These are phyloP conservation scores for Circinella minor DNA, from an alignment of 371 early-diverging fungal genomes.

Conservation along the genomic window DNA sequence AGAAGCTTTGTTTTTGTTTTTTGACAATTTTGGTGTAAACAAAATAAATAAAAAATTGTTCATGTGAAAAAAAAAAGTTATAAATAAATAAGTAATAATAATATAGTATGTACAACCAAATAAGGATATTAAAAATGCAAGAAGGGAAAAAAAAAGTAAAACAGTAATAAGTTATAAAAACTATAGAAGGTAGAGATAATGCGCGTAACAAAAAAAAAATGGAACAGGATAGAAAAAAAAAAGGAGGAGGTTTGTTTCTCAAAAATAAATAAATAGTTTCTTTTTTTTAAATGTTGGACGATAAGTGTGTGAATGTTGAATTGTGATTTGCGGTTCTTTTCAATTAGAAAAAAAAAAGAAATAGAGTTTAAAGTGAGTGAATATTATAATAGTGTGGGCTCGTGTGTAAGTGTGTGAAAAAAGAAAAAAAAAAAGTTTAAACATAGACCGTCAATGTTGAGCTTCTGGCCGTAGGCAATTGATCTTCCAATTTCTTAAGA, in stretches of 20 bases:
- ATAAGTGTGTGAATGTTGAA: too few species aligned
- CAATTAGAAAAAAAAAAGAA: neutral
- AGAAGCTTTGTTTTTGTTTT: neutral
- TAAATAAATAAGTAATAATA: neutral
- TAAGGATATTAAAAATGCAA: conserved; percentile 11
- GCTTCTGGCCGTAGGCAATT: conserved; percentile 11
- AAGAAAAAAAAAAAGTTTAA: conserved; percentile 7
- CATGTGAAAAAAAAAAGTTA: neutral
- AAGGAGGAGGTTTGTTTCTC: neutral
- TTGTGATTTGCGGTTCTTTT: too few species aligned
- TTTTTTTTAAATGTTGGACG: too few species aligned
- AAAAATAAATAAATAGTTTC: too few species aligned
- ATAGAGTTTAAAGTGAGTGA: neutral
- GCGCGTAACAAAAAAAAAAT: neutral
- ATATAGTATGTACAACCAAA: conserved; percentile 6
- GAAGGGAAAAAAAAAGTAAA: neutral
- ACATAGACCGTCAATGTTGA: conserved; percentile 19
- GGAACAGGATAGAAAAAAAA: neutral
- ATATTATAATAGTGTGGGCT: neutral
- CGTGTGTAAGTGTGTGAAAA: neutral
- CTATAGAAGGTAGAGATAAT: neutral
- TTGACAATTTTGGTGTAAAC: neutral
- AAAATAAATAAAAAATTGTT: neutral
- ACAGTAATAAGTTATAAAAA: neutral
- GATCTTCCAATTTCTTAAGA: conserved; percentile 16